Percentiles rank a stretch among this genome's conserved stretches.
phyloP scores from a whole-genome alignment of 345 rosid genomes.

The Eucalyptus erythrocorys region DNA sequence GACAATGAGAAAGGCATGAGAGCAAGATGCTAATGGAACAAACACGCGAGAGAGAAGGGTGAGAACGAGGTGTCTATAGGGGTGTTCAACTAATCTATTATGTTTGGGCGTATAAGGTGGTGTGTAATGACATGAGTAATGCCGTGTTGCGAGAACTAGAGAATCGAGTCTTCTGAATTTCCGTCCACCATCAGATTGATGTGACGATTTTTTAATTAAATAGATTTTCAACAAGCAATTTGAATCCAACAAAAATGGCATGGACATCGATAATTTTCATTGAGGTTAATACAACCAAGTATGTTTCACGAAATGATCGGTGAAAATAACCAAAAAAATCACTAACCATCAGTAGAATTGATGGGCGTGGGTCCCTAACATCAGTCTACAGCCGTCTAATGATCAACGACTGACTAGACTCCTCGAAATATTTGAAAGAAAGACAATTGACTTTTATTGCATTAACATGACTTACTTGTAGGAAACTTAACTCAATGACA shows the following conservation, averaged over 20 bases:
- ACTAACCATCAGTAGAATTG: not conserved
- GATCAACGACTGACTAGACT: not conserved
- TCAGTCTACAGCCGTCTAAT: not conserved
- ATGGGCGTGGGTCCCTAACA: not conserved
- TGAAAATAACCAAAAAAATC: not conserved
- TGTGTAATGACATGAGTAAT: not conserved
- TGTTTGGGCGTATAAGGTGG: not conserved
- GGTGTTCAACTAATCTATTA: not conserved
- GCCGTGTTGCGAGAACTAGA: not conserved
- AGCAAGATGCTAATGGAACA: not conserved
- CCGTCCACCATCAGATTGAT: not conserved
- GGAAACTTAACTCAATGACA: no score
- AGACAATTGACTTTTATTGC: not conserved
- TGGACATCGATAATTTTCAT: not conserved
- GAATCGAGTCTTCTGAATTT: not conserved
- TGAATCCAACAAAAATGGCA: not conserved
- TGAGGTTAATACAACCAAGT: not conserved
- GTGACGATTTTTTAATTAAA: not conserved
- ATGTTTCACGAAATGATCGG: not conserved
- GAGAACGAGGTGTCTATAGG: not conserved
- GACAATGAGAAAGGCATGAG: not conserved
- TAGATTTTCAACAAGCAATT: not conserved
- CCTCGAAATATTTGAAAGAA: not conserved
- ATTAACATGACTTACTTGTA: not conserved
- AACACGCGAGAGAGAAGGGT: not conserved